A percentile compares a stretch with the other conserved stretches of the same genome.
Evolutionary conservation across 371 early-diverging fungal genomes (phyloP).

Genomic region (Mortierella sp.): DNA sequence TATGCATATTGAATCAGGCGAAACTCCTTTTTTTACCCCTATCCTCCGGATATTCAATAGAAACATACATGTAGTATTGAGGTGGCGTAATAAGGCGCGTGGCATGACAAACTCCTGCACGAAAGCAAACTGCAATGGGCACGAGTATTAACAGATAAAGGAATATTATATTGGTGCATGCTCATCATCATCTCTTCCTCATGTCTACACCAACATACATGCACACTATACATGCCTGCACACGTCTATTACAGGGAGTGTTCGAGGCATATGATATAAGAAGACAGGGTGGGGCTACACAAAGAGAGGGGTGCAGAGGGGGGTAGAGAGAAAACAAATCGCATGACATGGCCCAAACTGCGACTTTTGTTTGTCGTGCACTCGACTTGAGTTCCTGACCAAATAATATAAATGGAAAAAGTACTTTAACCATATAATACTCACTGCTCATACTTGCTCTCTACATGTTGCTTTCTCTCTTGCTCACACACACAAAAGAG

Average conservation of each 20-base stretch:
- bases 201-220: background rate
- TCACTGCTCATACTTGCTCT: too few species aligned
- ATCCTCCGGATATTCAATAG: constrained; percentile 6
- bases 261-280: constrained; percentile 5
- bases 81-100: background rate
- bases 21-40: constrained; percentile 10
- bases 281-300: background rate
- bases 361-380: constrained; percentile 4
- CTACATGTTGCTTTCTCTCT: too few species aligned
- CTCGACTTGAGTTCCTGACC: background rate
- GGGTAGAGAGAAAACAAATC: constrained; percentile 2
- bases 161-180: too few species aligned
- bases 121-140: background rate
- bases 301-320: constrained; percentile 7
- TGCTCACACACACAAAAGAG: too few species aligned
- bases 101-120: background rate
- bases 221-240: background rate
- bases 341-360: background rate
- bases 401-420: background rate
- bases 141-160: too few species aligned
- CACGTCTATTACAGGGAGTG: background rate
- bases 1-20: background rate
- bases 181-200: background rate
- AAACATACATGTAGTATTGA: background rate
- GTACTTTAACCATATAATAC: background rate